A percentile compares a stretch with the other conserved stretches of the same genome.
Conservation (phyloP, 2,329 filamentous ascomycete genomes). For the Paraphoma sp. region DNA sequence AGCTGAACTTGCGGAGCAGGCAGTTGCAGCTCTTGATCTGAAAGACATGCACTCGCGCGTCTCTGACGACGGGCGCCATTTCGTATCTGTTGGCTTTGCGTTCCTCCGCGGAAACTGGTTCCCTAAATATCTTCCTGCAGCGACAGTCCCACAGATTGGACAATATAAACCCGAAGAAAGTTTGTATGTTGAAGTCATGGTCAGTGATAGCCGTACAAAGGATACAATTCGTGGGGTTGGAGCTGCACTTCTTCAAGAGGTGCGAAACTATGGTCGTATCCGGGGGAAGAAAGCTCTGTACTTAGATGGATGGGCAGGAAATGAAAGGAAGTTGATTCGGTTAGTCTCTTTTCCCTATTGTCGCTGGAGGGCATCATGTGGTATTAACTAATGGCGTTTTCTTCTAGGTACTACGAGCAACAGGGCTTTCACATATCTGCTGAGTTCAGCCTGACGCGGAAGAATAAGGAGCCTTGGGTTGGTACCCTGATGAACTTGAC, state of each 20-base stretch:
- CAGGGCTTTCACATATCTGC: neutral
- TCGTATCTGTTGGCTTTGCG: neutral
- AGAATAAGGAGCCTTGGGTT: neutral
- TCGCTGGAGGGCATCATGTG: neutral
- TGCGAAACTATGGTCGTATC: neutral
- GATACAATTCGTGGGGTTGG: neutral
- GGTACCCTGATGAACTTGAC: neutral
- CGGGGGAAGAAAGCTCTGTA: neutral
- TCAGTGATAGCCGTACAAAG: neutral
- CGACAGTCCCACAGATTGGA: neutral
- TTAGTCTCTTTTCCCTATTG: neutral
- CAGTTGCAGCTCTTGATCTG: neutral
- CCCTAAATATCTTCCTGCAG: neutral
- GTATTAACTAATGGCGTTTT: neutral
- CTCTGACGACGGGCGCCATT: neutral
- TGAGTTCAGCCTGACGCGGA: neutral
- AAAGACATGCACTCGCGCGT: neutral
- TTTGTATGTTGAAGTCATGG: neutral
- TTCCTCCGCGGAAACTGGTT: neutral
- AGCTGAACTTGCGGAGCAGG: neutral
- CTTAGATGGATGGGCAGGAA: neutral
- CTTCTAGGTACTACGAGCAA: neutral
- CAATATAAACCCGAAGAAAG: neutral
- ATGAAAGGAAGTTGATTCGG: neutral
- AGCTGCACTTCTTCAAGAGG: neutral